Evolutionary conservation across 208 protist species (phyloP).

Genomic region (Leishmania tropica): DNA sequence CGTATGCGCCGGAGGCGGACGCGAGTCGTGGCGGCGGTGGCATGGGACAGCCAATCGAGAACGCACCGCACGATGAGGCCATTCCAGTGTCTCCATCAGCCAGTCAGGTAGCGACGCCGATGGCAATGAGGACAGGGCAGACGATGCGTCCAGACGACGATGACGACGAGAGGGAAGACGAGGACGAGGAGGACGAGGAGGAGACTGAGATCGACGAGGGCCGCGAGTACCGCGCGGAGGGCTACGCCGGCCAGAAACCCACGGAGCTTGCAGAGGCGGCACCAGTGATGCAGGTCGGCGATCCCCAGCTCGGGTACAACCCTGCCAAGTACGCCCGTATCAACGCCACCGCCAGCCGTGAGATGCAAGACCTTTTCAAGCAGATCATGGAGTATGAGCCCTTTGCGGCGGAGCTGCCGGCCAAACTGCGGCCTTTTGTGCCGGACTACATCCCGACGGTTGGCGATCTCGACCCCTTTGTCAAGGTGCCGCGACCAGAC

Average conservation of each 20-base stretch:
- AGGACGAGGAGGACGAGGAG: slow-evolving; percentile 41
- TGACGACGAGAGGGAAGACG: slow-evolving; percentile 34
- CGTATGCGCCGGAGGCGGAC: slow-evolving; percentile 10
- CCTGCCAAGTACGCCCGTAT: slow-evolving; percentile 86
- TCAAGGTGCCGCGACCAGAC: slow-evolving; percentile 97
- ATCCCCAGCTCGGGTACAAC: slow-evolving; percentile 68
- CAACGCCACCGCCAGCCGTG: slow-evolving; percentile 82
- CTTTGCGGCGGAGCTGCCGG: slow-evolving; percentile 93
- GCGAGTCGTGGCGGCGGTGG: slow-evolving; percentile 13
- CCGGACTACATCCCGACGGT: slow-evolving; percentile 98
- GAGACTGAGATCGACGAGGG: slow-evolving; percentile 38
- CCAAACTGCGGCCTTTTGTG: slow-evolving; percentile 97
- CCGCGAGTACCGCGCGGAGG: slow-evolving; percentile 36
- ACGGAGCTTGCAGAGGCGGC: slow-evolving; percentile 53
- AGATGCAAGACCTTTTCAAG: slow-evolving; percentile 97
- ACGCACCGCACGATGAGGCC: slow-evolving; percentile 73
- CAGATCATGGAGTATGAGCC: slow-evolving; percentile 95
- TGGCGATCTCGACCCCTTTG: slow-evolving; percentile 97
- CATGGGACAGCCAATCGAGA: slow-evolving; percentile 42
- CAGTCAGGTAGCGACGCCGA: slow-evolving; percentile 33
- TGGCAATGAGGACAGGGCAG: slow-evolving; percentile 18
- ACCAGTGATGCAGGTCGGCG: background rate
- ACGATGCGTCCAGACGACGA: slow-evolving; percentile 26
- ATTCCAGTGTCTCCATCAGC: slow-evolving; percentile 37
- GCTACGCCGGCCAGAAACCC: slow-evolving; percentile 65